Evolutionary conservation across 1,284 basidiomycete species (phyloP).

Genomic region (Limonomyces culmigenus): DNA sequence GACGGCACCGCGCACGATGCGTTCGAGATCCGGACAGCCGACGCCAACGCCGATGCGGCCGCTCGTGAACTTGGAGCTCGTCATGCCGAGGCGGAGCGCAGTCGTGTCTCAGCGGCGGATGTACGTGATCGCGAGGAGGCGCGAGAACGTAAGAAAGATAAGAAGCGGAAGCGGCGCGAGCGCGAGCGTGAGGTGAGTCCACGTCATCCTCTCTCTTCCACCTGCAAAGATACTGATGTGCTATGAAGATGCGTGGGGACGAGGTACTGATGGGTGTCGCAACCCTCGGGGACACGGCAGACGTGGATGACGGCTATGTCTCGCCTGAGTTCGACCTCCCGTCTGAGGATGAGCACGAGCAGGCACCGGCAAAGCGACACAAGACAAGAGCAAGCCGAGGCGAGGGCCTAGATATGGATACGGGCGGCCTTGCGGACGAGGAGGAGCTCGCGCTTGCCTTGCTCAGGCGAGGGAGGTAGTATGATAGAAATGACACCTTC

Average conservation of each 20-base stretch:
- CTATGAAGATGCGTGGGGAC: constrained; percentile 9
- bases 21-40: constrained; percentile 65
- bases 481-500: too few species aligned
- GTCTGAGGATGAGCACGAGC: constrained; percentile 25
- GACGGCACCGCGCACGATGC: constrained; percentile 65
- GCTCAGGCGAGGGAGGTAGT: too few species aligned
- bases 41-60: constrained; percentile 44
- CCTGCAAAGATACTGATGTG: constrained; percentile 2
- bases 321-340: constrained; percentile 56
- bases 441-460: too few species aligned
- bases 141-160: constrained; percentile 76
- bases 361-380: constrained; percentile 23
- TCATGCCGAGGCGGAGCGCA: constrained; percentile 61
- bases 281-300: constrained; percentile 19
- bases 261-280: constrained; percentile 9
- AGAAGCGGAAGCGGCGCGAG: constrained; percentile 73
- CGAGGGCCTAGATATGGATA: too few species aligned
- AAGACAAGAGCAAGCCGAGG: too few species aligned
- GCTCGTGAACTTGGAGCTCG: constrained; percentile 47
- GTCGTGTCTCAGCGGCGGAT: constrained; percentile 57
- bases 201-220: constrained; percentile 1
- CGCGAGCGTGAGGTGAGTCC: constrained; percentile 51
- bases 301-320: constrained; percentile 48
- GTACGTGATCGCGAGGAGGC: constrained; percentile 69
- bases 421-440: too few species aligned